Conservation (phyloP, 164 flowering plant species). For the Litsea cubeba region DNA sequence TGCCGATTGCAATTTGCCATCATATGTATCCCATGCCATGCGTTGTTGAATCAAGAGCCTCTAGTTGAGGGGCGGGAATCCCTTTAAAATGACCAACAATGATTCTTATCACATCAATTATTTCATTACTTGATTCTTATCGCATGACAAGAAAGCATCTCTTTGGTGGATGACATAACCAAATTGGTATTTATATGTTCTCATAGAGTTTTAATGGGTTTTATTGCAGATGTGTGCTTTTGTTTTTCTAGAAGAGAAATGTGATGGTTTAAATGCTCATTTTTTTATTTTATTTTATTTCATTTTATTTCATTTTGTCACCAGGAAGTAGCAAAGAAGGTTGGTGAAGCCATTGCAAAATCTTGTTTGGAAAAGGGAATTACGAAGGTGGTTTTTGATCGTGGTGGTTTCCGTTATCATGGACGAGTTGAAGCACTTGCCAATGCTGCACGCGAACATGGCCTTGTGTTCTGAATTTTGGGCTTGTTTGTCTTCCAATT, state of each 20-base stretch:
- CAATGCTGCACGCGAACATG: conserved; percentile 85
- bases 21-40: too few species aligned
- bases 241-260: too few species aligned
- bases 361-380: conserved; percentile 90
- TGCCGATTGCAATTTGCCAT: too few species aligned
- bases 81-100: too few species aligned
- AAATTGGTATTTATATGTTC: too few species aligned
- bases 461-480: conserved; percentile 66
- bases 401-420: conserved; percentile 94
- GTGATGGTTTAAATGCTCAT: too few species aligned
- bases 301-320: conserved; percentile 1
- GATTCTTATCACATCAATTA: too few species aligned
- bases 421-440: conserved; percentile 93
- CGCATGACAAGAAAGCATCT: too few species aligned
- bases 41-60: too few species aligned
- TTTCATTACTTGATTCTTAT: too few species aligned
- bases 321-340: conserved; percentile 86
- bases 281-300: neutral
- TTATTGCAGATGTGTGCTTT: neutral
- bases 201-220: neutral
- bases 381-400: conserved; percentile 81
- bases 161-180: too few species aligned
- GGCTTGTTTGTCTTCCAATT: neutral
- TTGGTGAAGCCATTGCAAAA: conserved; percentile 89
- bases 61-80: too few species aligned